Evolutionary conservation across 768 basidiomycete species (phyloP), one percentile per base, ranked within the genome.

Genomic region (Cystoderma amianthinum): DNA sequence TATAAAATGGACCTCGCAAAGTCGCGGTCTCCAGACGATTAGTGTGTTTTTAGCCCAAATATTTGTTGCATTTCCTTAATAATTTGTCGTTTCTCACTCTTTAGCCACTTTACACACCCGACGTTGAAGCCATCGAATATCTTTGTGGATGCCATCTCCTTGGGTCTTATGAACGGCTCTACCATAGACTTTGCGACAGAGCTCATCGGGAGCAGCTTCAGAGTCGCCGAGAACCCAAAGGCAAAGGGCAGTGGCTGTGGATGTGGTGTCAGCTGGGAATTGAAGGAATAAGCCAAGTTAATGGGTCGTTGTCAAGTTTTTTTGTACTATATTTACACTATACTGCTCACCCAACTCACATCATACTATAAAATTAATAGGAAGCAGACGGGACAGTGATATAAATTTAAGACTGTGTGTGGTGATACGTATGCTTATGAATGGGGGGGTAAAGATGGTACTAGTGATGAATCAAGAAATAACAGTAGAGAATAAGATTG

Each of bases 261-360:
- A 1, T 99, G 95, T 53, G 95, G 95, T 12, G 82, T 97, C 16
- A 94, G 91, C 55, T 96, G 91, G 93, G 92, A 94, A 56, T 68
- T 90, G 43, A 88, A 89, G 55, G 63, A 64, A 35, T 68, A 51
- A 25, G 19, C 17, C n/a, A 9, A 13, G n/a, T 5, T n/a, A n/a
- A n/a, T n/a, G n/a, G n/a, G n/a, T n/a, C n/a, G n/a, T n/a, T n/a
- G n/a, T n/a, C n/a, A n/a, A n/a, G n/a, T n/a, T n/a, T n/a, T 9
- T 30, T 30, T 30, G 28, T 30, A 9, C 15, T 30, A 15, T 30
- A 15, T 36, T 36, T 19, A 36, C 17, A 15, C 34, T 36, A 36
- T 16, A 36, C 7, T 28, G 25, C 25, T 7, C 25, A 28, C 7
- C 25, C n/a, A n/a, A n/a, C n/a, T n/a, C n/a, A n/a, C n/a, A n/a